These are phyloP conservation scores for Auxenochlorella pyrenoidosa DNA, from an alignment of 139 green algal species.

Conservation along the genomic window DNA sequence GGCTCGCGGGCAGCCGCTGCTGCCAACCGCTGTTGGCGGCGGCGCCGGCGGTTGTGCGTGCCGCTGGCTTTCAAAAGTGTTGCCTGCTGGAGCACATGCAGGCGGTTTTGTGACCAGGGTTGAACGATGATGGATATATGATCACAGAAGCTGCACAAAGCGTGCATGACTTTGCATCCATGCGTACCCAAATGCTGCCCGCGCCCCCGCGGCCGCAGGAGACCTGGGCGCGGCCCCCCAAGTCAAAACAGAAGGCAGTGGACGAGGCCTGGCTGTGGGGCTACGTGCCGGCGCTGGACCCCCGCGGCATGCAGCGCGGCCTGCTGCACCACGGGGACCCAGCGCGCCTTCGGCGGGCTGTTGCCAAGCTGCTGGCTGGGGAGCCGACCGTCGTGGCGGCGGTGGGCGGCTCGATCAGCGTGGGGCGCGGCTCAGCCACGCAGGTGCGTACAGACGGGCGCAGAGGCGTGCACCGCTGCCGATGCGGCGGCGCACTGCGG, in stretches of 20 bases:
- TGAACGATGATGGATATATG: no score
- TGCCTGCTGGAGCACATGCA: not conserved
- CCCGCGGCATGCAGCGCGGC: constrained; percentile 22
- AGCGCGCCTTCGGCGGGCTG: constrained; percentile 1
- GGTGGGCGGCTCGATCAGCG: constrained; percentile 27
- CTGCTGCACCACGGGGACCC: constrained; percentile 33
- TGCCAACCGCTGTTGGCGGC: not conserved
- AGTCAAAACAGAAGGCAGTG: not conserved
- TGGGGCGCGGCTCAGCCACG: constrained; percentile 22
- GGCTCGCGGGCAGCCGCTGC: not conserved
- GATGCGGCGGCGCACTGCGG: no score
- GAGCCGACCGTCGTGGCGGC: constrained; percentile 31
- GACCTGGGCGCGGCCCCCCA: not conserved
- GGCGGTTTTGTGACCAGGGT: not conserved
- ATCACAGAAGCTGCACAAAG: not conserved
- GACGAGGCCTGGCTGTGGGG: constrained; percentile 28
- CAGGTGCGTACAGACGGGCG: not conserved
- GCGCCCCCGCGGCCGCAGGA: not conserved
- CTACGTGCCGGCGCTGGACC: constrained; percentile 25
- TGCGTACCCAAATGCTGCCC: not conserved
- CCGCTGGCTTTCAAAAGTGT: not conserved
- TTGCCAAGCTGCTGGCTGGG: constrained; percentile 4
- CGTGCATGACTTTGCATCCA: not conserved
- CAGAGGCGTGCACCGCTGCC: no score
- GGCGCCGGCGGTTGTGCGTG: not conserved